Conservation (phyloP, 495 filamentous ascomycete genomes). For the Penicillium crystallinum region DNA sequence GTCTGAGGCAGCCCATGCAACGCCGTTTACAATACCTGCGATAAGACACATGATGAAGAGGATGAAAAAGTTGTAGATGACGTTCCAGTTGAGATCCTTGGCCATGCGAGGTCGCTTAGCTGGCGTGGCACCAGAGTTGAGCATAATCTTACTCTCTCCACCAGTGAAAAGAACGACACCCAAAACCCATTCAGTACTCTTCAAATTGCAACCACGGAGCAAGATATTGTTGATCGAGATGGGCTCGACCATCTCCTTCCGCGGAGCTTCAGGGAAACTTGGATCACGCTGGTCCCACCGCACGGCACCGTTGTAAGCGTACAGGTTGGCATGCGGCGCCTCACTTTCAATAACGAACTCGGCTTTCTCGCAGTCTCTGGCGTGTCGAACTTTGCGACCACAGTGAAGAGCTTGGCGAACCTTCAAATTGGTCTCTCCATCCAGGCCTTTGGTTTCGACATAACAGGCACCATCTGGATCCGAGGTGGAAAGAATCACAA, state of each 20-base stretch:
- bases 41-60: constrained; percentile 88
- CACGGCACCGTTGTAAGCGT: constrained; percentile 84
- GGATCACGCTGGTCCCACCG: constrained; percentile 76
- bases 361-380: constrained; percentile 81
- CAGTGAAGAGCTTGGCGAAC: constrained; percentile 87
- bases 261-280: constrained; percentile 51
- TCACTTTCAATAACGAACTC: constrained; percentile 90
- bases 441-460: constrained; percentile 95
- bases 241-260: constrained; percentile 80
- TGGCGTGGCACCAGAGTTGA: constrained; percentile 96
- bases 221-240: constrained; percentile 93
- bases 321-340: constrained; percentile 85
- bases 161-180: constrained; percentile 97
- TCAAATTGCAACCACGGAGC: constrained; percentile 84
- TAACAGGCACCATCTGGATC: constrained; percentile 95
- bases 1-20: constrained; percentile 68
- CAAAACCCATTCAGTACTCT: constrained; percentile 95
- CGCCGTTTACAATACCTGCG: constrained; percentile 76
- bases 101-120: constrained; percentile 89
- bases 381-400: constrained; percentile 78
- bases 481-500: constrained; percentile 93
- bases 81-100: constrained; percentile 93
- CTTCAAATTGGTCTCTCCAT: constrained; percentile 97
- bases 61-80: constrained; percentile 93
- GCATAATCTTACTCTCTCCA: constrained; percentile 98